These are phyloP conservation scores for Coemansia sp. DNA, from an alignment of 371 early-diverging fungal species.

Conservation along the genomic window DNA sequence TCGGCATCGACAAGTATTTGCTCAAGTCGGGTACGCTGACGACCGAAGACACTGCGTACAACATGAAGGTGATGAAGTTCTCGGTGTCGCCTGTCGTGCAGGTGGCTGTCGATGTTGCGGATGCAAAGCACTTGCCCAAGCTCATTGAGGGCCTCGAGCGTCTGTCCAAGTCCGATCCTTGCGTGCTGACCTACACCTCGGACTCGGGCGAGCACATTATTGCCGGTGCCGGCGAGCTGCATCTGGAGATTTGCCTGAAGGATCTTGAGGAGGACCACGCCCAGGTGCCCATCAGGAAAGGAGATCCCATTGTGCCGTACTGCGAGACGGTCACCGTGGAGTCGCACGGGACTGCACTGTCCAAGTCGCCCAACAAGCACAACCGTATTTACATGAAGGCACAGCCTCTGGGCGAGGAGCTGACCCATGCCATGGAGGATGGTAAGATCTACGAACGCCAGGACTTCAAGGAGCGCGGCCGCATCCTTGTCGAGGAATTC, in stretches of 20 bases:
- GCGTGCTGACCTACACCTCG: conserved; percentile 91
- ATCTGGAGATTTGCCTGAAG: conserved; percentile 99
- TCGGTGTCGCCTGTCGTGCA: conserved; percentile 98
- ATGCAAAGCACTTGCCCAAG: conserved; percentile 97
- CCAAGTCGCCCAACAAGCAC: conserved; percentile 99
- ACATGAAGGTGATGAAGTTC: conserved; percentile 99
- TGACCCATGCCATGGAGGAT: conserved; percentile 87
- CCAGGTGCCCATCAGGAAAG: conserved; percentile 90
- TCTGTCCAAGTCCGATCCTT: conserved; percentile 98
- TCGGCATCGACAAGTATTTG: conserved; percentile 99
- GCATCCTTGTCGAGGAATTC: conserved; percentile 88
- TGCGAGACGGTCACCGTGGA: conserved; percentile 92
- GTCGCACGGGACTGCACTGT: conserved; percentile 78
- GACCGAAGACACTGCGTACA: conserved; percentile 89
- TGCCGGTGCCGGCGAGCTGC: conserved; percentile 99
- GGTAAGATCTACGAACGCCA: conserved; percentile 90
- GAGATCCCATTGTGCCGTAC: conserved; percentile 97
- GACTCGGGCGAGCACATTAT: conserved; percentile 98
- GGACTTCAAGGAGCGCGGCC: conserved; percentile 96
- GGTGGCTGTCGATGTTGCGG: conserved; percentile 96
- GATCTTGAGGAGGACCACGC: conserved; percentile 99
- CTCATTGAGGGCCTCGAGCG: conserved; percentile 98
- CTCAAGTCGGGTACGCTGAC: conserved; percentile 99
- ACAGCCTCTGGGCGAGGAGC: conserved; percentile 84
- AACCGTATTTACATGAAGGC: conserved; percentile 99